These are phyloP conservation scores for Trametes villosa DNA, from an alignment of 768 basidiomycete genomes.

Conservation along the genomic window DNA sequence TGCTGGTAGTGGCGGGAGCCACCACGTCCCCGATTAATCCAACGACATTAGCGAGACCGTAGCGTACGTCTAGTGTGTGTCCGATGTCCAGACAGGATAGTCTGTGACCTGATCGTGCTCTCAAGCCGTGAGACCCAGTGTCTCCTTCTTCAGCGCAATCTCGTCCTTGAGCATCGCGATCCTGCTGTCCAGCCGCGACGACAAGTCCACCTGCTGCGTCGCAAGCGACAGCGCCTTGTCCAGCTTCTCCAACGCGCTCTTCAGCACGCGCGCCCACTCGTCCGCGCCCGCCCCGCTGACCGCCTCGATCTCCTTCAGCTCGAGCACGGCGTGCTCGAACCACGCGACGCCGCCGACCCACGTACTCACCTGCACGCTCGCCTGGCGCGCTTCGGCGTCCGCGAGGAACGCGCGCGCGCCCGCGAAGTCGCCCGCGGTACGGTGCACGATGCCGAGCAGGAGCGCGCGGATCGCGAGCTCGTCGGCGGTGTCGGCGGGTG, in stretches of 20 bases:
- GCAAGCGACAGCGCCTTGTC: slow-evolving; percentile 54
- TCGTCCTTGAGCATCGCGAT: slow-evolving; percentile 73
- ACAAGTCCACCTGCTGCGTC: slow-evolving; percentile 61
- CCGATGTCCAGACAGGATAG: too few relatives aligned
- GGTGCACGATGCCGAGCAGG: slow-evolving; percentile 68
- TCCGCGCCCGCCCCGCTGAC: slow-evolving; percentile 13
- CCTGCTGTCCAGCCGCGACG: slow-evolving; percentile 69
- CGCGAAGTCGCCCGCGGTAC: slow-evolving; percentile 53
- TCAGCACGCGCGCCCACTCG: slow-evolving; percentile 54
- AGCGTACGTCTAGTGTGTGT: slow-evolving; percentile 10
- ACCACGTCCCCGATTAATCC: neutral
- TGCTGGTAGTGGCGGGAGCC: neutral
- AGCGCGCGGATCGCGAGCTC: slow-evolving; percentile 72
- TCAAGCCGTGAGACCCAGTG: slow-evolving; percentile 28
- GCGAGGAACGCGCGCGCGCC: slow-evolving; percentile 52
- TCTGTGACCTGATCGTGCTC: too few relatives aligned
- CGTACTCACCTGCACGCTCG: slow-evolving; percentile 51
- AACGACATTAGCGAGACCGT: slow-evolving; percentile 6
- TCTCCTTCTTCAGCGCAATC: slow-evolving; percentile 63
- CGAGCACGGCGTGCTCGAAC: slow-evolving; percentile 75
- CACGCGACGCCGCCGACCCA: slow-evolving; percentile 72
- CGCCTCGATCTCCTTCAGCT: slow-evolving; percentile 59
- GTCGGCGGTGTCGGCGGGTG: slow-evolving; percentile 58
- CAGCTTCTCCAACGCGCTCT: slow-evolving; percentile 52
- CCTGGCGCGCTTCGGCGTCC: slow-evolving; percentile 52